Evolutionary conservation across 2,329 filamentous ascomycete species (phyloP).

Genomic region (Neophaeococcomyces mojaviensis): DNA sequence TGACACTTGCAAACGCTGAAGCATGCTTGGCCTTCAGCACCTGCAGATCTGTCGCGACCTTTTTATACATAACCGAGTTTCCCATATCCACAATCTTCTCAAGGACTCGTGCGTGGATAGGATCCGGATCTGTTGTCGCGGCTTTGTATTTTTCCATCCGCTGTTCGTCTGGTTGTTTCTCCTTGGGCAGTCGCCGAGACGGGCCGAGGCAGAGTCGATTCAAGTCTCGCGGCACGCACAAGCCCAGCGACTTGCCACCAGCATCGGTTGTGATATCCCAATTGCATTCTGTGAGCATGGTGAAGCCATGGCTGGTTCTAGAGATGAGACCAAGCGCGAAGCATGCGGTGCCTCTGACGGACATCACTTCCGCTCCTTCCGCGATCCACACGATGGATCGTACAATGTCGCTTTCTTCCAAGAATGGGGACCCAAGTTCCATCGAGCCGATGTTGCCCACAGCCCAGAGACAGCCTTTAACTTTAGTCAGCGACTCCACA

Average conservation of each 20-base stretch:
- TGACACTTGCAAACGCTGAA: constrained; percentile 64
- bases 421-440: constrained; percentile 89
- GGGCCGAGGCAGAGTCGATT: constrained; percentile 61
- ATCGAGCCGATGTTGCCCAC: constrained; percentile 97
- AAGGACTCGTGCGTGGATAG: constrained; percentile 64
- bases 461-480: constrained; percentile 95
- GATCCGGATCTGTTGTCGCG: constrained; percentile 55
- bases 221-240: constrained; percentile 76
- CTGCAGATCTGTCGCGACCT: constrained; percentile 71
- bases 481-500: constrained; percentile 75
- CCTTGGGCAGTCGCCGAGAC: constrained; percentile 22
- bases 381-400: constrained; percentile 82
- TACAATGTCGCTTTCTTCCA: constrained; percentile 84
- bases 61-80: constrained; percentile 87
- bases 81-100: constrained; percentile 81
- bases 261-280: constrained; percentile 89
- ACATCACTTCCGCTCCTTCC: constrained; percentile 80
- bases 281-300: constrained; percentile 79
- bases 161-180: constrained; percentile 37
- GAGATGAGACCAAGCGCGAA: constrained; percentile 92
- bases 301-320: constrained; percentile 80
- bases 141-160: constrained; percentile 46
- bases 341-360: constrained; percentile 87
- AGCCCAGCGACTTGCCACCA: constrained; percentile 73
- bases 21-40: constrained; percentile 65